A percentile compares a stretch with the other conserved stretches of the same genome.
Evolutionary conservation across 1,284 basidiomycete genomes (phyloP).

Genomic region (Leccinum laetum): DNA sequence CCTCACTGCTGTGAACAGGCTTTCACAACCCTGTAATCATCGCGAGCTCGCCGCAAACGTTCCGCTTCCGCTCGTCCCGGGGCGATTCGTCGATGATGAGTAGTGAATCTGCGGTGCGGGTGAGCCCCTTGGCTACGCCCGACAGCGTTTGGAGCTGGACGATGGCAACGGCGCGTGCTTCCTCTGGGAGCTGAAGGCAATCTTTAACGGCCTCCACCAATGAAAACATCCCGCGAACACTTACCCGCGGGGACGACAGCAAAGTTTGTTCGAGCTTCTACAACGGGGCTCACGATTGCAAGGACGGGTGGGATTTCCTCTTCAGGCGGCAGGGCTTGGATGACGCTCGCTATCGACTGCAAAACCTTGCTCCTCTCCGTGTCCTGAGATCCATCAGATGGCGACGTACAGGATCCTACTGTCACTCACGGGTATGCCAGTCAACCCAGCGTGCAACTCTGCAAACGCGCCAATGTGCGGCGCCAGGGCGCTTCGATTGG

Average conservation of each 20-base stretch:
- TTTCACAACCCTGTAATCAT: constrained; percentile 65
- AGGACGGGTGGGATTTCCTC: constrained; percentile 79
- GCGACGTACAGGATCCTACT: not conserved
- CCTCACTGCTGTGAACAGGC: constrained; percentile 59
- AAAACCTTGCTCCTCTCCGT: constrained; percentile 88
- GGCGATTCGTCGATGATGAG: constrained; percentile 62
- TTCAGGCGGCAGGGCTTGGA: constrained; percentile 78
- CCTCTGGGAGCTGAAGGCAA: constrained; percentile 58
- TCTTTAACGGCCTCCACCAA: not conserved
- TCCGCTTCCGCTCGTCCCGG: constrained; percentile 46
- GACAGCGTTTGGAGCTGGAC: constrained; percentile 77
- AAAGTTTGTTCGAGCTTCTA: constrained; percentile 70
- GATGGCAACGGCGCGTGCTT: constrained; percentile 59
- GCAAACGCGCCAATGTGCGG: constrained; percentile 84
- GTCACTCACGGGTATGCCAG: constrained; percentile 65
- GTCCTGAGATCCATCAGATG: constrained; percentile 45
- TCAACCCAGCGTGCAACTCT: constrained; percentile 75
- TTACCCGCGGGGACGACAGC: constrained; percentile 49
- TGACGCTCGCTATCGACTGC: constrained; percentile 88
- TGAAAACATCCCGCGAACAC: constrained; percentile 17
- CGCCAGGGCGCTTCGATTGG: constrained; percentile 78
- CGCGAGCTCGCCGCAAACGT: constrained; percentile 58
- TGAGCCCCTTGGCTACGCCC: constrained; percentile 83
- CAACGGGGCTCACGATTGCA: constrained; percentile 75
- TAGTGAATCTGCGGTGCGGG: constrained; percentile 70